Base-by-base conservation (phyloP, 2,329 filamentous ascomycete genomes). In the Ophiosphaerella herpotricha region DNA sequence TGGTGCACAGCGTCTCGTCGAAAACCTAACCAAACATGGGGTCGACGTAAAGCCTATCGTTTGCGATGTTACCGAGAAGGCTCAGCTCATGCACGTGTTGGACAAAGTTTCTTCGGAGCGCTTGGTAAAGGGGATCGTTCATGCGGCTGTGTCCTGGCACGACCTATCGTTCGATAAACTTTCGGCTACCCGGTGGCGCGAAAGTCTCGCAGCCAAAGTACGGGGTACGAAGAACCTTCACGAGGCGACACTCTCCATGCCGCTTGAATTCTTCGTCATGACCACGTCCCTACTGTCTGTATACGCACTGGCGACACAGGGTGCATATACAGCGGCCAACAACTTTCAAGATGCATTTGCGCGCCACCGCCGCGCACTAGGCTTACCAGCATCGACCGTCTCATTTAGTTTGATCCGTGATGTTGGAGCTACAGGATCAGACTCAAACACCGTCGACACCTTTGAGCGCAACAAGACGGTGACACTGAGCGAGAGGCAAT, bases 241-340 rank as follows among this genome's bases (percentile, higher is more conserved):
- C 57, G 26, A 48, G 23, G 41, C 46, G 3, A 31, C 41, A 2
- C 16, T 26, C 5, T 29, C 43, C 2, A 16, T 8, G 13, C 43
- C 53, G 7, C 51, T 63, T 9, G 58, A 61, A 36, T 61, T 66
- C 54, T 63, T 64, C 48, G 33, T 57, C 23, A 54, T 63, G 48
- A 44, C 52, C 8, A 58, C 55, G 3, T 63, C 59, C n/a, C 37
- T 58, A 5, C 33, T 43, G 12, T 52, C 50, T 9, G 46, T 58
- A 24, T 32, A 52, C 21, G 62, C 58, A 7, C 45, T 50, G 14
- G 38, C 44, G 3, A 45, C 52, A 4, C 50, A 62, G 39, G 33
- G 38, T 31, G 44, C 45, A 18, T 64, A 64, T 40, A 46, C 40
- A 23, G 58, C 53, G 2, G 56, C 46, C 32, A 54, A 57, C 39